Percentiles rank a stretch among this genome's conserved stretches.
phyloP scores from a whole-genome alignment of 352 stramenopile species.

The Globisporangium middletonii region DNA sequence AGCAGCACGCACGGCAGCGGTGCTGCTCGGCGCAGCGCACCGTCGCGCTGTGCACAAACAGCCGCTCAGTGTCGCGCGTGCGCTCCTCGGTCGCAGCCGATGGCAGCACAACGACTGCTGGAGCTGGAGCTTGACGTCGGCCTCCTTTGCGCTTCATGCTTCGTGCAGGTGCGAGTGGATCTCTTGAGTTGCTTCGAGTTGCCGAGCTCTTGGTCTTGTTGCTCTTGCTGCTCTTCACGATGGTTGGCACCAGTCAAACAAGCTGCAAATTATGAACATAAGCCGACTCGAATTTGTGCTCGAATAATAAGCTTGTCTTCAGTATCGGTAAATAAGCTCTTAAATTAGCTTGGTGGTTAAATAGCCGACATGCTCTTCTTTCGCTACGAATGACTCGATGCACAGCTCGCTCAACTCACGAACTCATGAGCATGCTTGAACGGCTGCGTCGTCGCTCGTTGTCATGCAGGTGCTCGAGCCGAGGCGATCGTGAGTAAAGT shows the following conservation, averaged over 20 bases:
- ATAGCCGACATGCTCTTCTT: too few relatives aligned
- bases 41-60: constrained; percentile 64
- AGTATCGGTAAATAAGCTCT: too few relatives aligned
- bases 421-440: too few relatives aligned
- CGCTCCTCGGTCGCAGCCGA: constrained; percentile 8
- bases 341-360: too few relatives aligned
- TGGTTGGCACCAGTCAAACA: too few relatives aligned
- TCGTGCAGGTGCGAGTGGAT: not conserved
- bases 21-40: constrained; percentile 52
- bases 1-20: constrained; percentile 82
- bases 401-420: too few relatives aligned
- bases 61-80: constrained; percentile 43
- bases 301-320: too few relatives aligned
- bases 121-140: not conserved
- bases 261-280: too few relatives aligned
- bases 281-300: too few relatives aligned
- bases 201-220: too few relatives aligned
- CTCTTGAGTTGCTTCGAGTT: not conserved
- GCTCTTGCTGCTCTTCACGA: too few relatives aligned
- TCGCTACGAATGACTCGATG: too few relatives aligned
- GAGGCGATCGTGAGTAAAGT: not conserved
- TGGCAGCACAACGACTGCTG: not conserved
- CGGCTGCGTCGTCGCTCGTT: not conserved
- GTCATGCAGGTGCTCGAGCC: constrained; percentile 1
- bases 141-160: constrained; percentile 1